Conservation (phyloP, 1,284 basidiomycete species). For the Ganoderma meredithae region DNA sequence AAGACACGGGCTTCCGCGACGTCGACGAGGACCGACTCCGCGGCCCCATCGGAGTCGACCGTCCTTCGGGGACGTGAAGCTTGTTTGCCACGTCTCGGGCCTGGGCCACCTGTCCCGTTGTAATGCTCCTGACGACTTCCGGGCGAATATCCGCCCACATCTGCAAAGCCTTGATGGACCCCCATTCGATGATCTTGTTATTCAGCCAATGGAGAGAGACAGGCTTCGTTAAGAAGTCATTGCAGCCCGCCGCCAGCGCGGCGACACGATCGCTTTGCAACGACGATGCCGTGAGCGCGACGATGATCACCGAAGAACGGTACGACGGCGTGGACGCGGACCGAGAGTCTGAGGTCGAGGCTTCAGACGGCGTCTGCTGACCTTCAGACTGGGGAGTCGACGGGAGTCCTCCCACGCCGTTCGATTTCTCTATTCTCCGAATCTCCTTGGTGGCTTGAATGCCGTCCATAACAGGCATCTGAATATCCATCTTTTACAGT, state of each 20-base stretch:
- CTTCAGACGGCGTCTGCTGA: constrained; percentile 60
- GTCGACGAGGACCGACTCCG: constrained; percentile 44
- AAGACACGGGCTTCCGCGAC: constrained; percentile 28
- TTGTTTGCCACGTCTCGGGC: constrained; percentile 72
- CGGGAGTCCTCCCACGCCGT: constrained; percentile 77
- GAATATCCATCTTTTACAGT: constrained; percentile 92
- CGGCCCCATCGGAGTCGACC: constrained; percentile 47
- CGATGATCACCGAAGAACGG: constrained; percentile 96
- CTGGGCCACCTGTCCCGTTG: constrained; percentile 66
- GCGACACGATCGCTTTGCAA: constrained; percentile 93
- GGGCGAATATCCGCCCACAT: constrained; percentile 86
- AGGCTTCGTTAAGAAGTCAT: constrained; percentile 98
- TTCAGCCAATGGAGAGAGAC: constrained; percentile 96
- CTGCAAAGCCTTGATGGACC: constrained; percentile 85
- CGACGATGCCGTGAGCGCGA: constrained; percentile 95
- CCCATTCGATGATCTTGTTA: constrained; percentile 99
- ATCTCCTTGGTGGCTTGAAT: constrained; percentile 98
- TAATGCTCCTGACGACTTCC: constrained; percentile 60
- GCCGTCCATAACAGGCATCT: constrained; percentile 99
- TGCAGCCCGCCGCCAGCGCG: constrained; percentile 97
- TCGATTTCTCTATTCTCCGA: constrained; percentile 79
- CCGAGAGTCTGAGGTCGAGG: constrained; percentile 44
- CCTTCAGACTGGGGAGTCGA: constrained; percentile 69
- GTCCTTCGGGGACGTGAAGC: constrained; percentile 69
- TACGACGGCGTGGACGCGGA: constrained; percentile 60